Evolutionary conservation across 2,329 filamentous ascomycete species (phyloP).

Genomic region (Diaporthe citriasiana): DNA sequence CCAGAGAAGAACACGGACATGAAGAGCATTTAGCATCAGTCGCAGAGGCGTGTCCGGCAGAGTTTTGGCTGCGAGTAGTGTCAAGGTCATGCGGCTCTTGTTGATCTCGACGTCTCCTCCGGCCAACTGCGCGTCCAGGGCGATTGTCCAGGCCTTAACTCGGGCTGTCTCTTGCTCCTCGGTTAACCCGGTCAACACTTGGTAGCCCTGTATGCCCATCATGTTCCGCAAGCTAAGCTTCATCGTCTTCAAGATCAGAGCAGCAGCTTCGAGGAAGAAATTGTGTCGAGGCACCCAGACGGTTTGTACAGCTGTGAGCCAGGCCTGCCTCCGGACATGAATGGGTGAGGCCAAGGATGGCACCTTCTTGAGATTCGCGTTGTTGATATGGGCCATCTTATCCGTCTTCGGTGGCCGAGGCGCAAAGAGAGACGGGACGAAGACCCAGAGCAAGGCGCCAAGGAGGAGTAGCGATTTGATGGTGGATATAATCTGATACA

Average conservation of each 20-base stretch:
- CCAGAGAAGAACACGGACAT: slow-evolving; percentile 92
- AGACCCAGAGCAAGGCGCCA: slow-evolving; percentile 67
- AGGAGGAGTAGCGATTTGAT: slow-evolving; percentile 68
- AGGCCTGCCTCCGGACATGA: slow-evolving; percentile 87
- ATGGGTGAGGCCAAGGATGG: slow-evolving; percentile 86
- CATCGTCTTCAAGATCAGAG: slow-evolving; percentile 82
- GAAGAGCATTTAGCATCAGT: slow-evolving; percentile 92
- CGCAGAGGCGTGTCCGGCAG: slow-evolving; percentile 85
- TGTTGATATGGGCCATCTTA: slow-evolving; percentile 53
- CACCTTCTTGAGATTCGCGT: slow-evolving; percentile 62
- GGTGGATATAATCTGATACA: slow-evolving; percentile 61
- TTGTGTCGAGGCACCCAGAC: slow-evolving; percentile 92
- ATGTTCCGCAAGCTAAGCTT: slow-evolving; percentile 86
- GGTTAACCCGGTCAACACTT: slow-evolving; percentile 82
- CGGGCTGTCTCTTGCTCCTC: slow-evolving; percentile 88
- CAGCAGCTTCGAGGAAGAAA: slow-evolving; percentile 87
- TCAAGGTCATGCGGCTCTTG: slow-evolving; percentile 87
- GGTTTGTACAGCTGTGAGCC: slow-evolving; percentile 93
- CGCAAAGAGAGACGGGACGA: slow-evolving; percentile 67
- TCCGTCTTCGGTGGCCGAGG: slow-evolving; percentile 68
- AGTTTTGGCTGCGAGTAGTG: slow-evolving; percentile 88
- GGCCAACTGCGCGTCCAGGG: slow-evolving; percentile 91
- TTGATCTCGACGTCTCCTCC: slow-evolving; percentile 92
- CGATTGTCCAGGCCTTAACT: slow-evolving; percentile 93
- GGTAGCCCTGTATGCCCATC: slow-evolving; percentile 83